These are phyloP conservation scores for Aspergillus steynii DNA, from an alignment of 495 filamentous ascomycete species.

Conservation along the genomic window DNA sequence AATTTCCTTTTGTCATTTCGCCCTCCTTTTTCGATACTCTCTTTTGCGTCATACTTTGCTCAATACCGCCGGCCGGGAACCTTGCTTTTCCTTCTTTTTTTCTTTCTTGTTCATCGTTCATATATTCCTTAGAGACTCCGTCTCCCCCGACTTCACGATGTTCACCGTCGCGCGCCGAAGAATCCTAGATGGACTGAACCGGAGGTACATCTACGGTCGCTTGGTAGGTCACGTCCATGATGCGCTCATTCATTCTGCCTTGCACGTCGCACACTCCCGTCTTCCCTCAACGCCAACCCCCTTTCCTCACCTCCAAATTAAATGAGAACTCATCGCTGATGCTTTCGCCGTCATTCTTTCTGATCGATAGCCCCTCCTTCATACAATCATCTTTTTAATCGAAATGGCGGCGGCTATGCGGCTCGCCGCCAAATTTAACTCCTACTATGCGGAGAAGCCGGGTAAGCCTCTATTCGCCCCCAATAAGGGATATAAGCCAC, in stretches of 20 bases:
- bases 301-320: slow-evolving; percentile 3
- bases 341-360: neutral
- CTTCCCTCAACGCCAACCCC: neutral
- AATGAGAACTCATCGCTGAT: neutral
- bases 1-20: neutral
- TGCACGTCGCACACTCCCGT: neutral
- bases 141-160: slow-evolving; percentile 32
- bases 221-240: slow-evolving; percentile 58
- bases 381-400: slow-evolving; percentile 80
- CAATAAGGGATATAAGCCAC: neutral
- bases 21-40: slow-evolving; percentile 2
- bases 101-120: slow-evolving; percentile 4
- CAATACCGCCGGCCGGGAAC: slow-evolving; percentile 25
- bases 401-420: slow-evolving; percentile 84
- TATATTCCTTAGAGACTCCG: slow-evolving; percentile 14
- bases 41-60: slow-evolving; percentile 48
- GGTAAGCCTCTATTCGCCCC: slow-evolving; percentile 47
- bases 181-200: slow-evolving; percentile 68
- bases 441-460: slow-evolving; percentile 85
- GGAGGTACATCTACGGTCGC: slow-evolving; percentile 76
- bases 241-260: slow-evolving; percentile 4
- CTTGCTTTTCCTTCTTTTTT: slow-evolving; percentile 21
- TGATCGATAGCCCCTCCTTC: slow-evolving; percentile 72
- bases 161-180: slow-evolving; percentile 54
- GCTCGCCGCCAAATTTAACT: slow-evolving; percentile 83